These are phyloP conservation scores for Candida loeiensis DNA, from an alignment of 805 yeast genomes.

Conservation along the genomic window DNA sequence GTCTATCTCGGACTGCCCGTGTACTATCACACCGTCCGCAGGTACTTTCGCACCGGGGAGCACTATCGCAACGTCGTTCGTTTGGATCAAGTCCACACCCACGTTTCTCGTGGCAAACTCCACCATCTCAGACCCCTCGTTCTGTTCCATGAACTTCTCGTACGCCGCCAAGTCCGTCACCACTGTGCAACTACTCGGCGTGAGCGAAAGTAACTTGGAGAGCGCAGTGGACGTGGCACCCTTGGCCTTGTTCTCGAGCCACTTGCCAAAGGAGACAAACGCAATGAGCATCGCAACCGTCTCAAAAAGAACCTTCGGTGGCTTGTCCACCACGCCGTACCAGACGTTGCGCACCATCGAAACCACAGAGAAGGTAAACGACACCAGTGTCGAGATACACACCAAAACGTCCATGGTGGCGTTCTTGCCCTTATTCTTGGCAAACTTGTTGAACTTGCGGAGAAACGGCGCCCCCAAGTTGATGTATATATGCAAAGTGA, in stretches of 20 bases:
- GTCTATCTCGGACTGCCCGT: constrained; percentile 80
- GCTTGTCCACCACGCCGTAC: constrained; percentile 33
- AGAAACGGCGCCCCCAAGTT: constrained; percentile 66
- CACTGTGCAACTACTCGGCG: constrained; percentile 74
- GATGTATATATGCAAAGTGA: constrained; percentile 62
- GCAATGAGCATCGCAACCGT: constrained; percentile 80
- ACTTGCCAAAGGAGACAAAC: constrained; percentile 86
- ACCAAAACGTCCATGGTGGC: constrained; percentile 93
- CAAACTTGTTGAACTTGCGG: constrained; percentile 58
- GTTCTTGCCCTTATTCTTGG: constrained; percentile 53
- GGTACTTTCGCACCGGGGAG: constrained; percentile 88
- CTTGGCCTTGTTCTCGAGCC: constrained; percentile 87
- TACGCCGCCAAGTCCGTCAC: constrained; percentile 39
- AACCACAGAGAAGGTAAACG: constrained; percentile 69
- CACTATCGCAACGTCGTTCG: constrained; percentile 70
- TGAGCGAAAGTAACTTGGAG: constrained; percentile 70
- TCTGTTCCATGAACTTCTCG: constrained; percentile 16
- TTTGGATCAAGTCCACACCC: constrained; percentile 74
- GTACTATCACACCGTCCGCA: constrained; percentile 80
- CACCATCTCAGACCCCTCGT: constrained; percentile 11
- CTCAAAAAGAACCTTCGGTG: constrained; percentile 78
- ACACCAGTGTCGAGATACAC: constrained; percentile 73
- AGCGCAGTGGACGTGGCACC: constrained; percentile 91
- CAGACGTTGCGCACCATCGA: constrained; percentile 53
- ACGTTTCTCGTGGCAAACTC: constrained; percentile 46